Base-by-base conservation (phyloP, 257 asterid species). In the Nicotiana obtusifolia region DNA sequence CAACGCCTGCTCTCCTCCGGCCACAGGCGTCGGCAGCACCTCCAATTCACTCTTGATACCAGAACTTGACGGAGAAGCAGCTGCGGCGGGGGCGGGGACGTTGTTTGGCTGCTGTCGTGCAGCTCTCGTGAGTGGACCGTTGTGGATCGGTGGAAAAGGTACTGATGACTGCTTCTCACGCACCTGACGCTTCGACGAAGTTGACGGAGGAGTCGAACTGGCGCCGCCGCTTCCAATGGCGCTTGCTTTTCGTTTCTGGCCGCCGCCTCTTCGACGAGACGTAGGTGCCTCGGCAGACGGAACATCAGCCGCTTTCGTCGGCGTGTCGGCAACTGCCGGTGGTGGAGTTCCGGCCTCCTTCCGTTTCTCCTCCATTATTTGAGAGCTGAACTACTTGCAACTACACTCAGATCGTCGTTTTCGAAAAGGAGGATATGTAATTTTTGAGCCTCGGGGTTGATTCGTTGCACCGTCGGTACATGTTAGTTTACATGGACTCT, bases 41-140 rank as follows among this genome's bases (percentile, higher is more conserved):
- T 71, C 90, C 26, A 87, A 84, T 59, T 83, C 89, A 84, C 86
- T 86, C 88, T 53, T 83, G 67, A 60, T 64, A 28, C 54, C 84
- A 24, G 69, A 82, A 57, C 85, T 65, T 28, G 86, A 78, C 59
- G 80, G 49, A 6, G 86, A 49, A 20, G 30, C 69, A 19, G 78
- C 66, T 17, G 85, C 31, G 8, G 85, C 20, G 73, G 69, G 44
- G 56, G 56, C 62, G 54, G 76, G 41, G 76, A 77, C 61, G 84
- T 84, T 84, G 85, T 77, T 92, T 86, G 75, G 87, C 57, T 98
- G 99, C 76, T 91, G 97, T 89, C 89, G 88, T 2, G 97, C 92
- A 15, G 98, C 98, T 91, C 99, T 92, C 28, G 99, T 96, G 84
- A 86, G 85, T 20, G 98, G 98, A 33, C 98, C 98, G 82, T 92